These are phyloP conservation scores for Orychophragmus violaceus DNA, from an alignment of 345 rosid genomes.

Conservation along the genomic window DNA sequence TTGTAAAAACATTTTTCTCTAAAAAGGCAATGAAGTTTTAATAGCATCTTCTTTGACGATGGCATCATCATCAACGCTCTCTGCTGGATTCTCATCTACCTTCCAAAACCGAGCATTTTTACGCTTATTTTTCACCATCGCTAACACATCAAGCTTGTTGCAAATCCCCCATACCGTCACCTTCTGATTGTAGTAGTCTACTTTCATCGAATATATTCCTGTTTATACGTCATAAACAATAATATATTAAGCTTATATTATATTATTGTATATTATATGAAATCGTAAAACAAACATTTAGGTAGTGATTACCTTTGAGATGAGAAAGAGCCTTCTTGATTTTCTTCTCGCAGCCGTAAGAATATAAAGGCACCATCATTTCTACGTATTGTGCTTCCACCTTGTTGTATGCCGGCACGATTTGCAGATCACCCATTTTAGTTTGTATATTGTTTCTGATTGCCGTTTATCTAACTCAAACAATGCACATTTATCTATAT, in stretches of 20 bases:
- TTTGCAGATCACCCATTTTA: constrained; percentile 62
- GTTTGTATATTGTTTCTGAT: not conserved
- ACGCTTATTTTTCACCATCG: constrained; percentile 58
- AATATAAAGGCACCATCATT: constrained; percentile 90
- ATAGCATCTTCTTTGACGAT: constrained; percentile 16
- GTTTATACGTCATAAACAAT: not conserved
- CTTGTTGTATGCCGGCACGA: constrained; percentile 50
- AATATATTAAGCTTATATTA: not conserved
- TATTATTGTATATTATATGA: no score
- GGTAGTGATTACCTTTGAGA: constrained; percentile 94
- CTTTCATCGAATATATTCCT: constrained; percentile 79
- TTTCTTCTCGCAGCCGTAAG: constrained; percentile 80
- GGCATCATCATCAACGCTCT: constrained; percentile 11
- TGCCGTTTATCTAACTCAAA: constrained; percentile 1
- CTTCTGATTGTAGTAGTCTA: constrained; percentile 63
- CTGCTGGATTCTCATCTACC: constrained; percentile 33
- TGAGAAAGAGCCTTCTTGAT: constrained; percentile 62
- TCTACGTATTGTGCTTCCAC: constrained; percentile 92
- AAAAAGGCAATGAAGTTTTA: no score
- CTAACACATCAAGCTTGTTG: constrained; percentile 63
- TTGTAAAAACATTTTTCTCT: no score
- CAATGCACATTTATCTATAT: constrained; percentile 5
- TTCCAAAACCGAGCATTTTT: constrained; percentile 79
- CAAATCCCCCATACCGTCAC: constrained; percentile 92
- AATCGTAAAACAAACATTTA: no score